Evolutionary conservation across 768 basidiomycete species (phyloP), one percentile per base, ranked within the genome.

Genomic region (Naganishia onofrii): DNA sequence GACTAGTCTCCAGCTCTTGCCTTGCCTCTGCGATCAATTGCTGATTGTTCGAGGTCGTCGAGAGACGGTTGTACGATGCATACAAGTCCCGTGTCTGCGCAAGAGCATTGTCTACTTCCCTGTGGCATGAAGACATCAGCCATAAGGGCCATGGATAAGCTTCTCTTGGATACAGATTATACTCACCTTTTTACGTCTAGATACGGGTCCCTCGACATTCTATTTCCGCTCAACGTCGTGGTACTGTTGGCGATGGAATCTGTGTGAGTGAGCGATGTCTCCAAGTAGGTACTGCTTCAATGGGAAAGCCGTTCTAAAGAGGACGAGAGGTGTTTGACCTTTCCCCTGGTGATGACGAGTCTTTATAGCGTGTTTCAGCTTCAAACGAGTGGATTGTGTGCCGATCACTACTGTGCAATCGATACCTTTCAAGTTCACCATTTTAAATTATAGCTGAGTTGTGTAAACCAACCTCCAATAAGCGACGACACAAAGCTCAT

Each of bases 51-150:
- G 71, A 42, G 75, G 86, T 91, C 77, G 85, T 89, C 71, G 87
- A 85, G 79, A 92, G 92, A 21, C 91, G 89, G 36, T 87, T 76
- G 83, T 88, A 91, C 6, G 91, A 91, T 3, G 90, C 85, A 54
- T 87, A 85, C 65, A 93, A 83, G 66, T 89, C 88, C 21, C 85
- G 82, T 52, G 90, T 88, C 3, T 87, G 84, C 76, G 89, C 87
- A 34, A 93, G 81, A 10, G 90, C 88, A 15, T 84, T 81, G 72
- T 92, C 89, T 26, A 94, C 87, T 81, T 94, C 92, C 70, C 87
- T 87, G 76, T 90, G 88, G 28, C 42, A 8, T 7, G 3, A 15
- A 3, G 12, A 52, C 3, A 31, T 23, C 0, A 54, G 12, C n/a
- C n/a, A n/a, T 29, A 19, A 32, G 0, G 23, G 6, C 12, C 3